Conservation (phyloP, 495 filamentous ascomycete genomes). For the Physcia stellaris region DNA sequence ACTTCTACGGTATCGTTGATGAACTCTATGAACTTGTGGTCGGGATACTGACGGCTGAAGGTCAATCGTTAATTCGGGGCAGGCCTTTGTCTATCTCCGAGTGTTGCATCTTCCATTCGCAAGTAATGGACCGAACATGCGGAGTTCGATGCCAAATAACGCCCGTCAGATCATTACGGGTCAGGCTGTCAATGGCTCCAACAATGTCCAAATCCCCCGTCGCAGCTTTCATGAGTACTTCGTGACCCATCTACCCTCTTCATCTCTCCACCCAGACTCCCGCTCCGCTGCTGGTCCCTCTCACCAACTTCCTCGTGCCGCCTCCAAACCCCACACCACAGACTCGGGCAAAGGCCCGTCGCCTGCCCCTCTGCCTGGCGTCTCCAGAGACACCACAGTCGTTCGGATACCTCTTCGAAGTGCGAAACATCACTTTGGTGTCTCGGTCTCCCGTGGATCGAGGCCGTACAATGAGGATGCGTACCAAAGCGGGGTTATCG, state of each 20-base stretch:
- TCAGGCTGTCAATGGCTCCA: background rate
- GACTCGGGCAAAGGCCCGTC: constrained; percentile 36
- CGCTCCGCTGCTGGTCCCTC: constrained; percentile 44
- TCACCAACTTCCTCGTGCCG: constrained; percentile 73
- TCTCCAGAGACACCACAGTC: constrained; percentile 70
- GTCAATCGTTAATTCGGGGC: too few relatives aligned
- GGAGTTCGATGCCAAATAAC: constrained; percentile 3
- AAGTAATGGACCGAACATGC: constrained; percentile 6
- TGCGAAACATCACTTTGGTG: constrained; percentile 93
- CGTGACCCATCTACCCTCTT: constrained; percentile 85
- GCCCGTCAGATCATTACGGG: background rate
- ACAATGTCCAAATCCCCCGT: constrained; percentile 13
- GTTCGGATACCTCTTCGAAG: constrained; percentile 90
- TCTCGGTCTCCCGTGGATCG: constrained; percentile 60
- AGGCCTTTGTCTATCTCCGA: too few relatives aligned
- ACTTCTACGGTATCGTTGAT: too few relatives aligned
- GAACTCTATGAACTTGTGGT: too few relatives aligned
- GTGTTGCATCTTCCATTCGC: too few relatives aligned
- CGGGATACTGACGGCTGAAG: too few relatives aligned
- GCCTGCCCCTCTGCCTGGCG: constrained; percentile 39
- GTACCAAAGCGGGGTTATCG: constrained; percentile 87
- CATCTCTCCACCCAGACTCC: constrained; percentile 83
- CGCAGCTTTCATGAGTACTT: constrained; percentile 90
- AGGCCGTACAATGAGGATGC: constrained; percentile 85
- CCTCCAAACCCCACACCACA: constrained; percentile 64